A percentile compares a stretch with the other conserved stretches of the same genome.
Conservation (phyloP, 75 land plant species). For the Chamaecyparis obtusa region DNA sequence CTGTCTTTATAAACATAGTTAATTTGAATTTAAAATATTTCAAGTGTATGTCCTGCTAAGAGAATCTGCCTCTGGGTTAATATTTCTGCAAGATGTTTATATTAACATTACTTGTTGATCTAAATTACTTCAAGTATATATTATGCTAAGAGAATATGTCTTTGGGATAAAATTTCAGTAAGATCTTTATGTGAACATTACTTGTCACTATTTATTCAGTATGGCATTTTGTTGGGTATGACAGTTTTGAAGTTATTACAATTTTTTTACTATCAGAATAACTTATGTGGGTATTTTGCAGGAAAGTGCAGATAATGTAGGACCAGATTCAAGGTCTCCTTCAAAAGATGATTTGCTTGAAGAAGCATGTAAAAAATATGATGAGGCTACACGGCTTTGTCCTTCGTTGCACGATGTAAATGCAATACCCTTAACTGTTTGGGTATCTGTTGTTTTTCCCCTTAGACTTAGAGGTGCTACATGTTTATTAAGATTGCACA, state of each 20-base stretch:
- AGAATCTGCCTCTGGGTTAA: not conserved
- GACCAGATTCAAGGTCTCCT: constrained; percentile 63
- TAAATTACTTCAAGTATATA: not conserved
- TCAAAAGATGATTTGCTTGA: constrained; percentile 95
- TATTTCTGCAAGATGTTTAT: not conserved
- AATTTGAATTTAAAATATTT: not conserved
- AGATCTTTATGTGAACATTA: not conserved
- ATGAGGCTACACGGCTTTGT: constrained; percentile 83
- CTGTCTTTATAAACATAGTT: not conserved
- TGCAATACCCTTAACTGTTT: not conserved
- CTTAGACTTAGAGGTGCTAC: not conserved
- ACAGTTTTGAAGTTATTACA: not conserved
- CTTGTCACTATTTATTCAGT: not conserved
- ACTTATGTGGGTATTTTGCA: constrained; percentile 22
- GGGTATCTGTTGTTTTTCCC: not conserved
- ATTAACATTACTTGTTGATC: not conserved
- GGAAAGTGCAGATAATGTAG: constrained; percentile 98
- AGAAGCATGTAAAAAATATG: constrained; percentile 94
- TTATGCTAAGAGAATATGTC: not conserved
- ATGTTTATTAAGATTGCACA: not conserved
- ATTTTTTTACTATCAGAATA: not conserved
- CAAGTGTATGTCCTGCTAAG: not conserved
- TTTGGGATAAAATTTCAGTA: not conserved
- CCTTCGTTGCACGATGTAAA: constrained; percentile 92
- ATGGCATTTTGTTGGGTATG: not conserved